A percentile compares a stretch with the other conserved stretches of the same genome.
phyloP scores from a whole-genome alignment of 148 eudicot genomes.

The Fagopyrum tataricum region DNA sequence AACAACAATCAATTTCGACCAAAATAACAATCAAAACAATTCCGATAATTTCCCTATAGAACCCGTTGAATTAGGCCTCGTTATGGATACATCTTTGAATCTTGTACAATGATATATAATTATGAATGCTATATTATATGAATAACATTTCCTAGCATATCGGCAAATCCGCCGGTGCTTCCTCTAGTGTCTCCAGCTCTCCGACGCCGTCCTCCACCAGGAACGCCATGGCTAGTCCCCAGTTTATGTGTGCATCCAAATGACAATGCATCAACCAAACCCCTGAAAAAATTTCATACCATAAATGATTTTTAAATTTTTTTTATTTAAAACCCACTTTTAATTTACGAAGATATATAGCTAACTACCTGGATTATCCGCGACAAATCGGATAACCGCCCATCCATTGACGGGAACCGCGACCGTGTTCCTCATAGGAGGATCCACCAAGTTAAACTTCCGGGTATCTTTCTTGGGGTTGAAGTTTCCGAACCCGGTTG shows the following conservation, averaged over 20 bases:
- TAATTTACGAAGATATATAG: not conserved
- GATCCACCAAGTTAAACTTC: constrained; percentile 83
- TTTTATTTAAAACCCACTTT: not conserved
- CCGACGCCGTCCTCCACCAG: constrained; percentile 7
- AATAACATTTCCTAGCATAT: not conserved
- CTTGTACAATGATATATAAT: not conserved
- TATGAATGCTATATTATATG: not conserved
- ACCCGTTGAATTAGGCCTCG: not conserved
- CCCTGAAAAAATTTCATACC: not conserved
- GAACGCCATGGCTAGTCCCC: constrained; percentile 16
- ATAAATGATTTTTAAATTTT: not conserved
- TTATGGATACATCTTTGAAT: not conserved
- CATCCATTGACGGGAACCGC: constrained; percentile 81
- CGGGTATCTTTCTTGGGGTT: constrained; percentile 43
- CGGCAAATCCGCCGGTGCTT: constrained; percentile 11
- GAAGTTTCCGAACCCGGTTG: constrained; percentile 78
- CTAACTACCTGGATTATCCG: constrained; percentile 79
- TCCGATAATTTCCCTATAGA: not conserved
- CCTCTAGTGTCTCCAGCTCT: constrained; percentile 7
- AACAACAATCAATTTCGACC: too few species aligned
- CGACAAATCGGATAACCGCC: constrained; percentile 84
- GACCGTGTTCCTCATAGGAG: constrained; percentile 80
- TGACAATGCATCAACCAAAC: constrained; percentile 18
- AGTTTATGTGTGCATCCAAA: constrained; percentile 9
- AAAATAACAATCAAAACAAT: not conserved